Percentiles rank a stretch among this genome's conserved stretches.
Evolutionary conservation across 139 green algal species (phyloP).

Genomic region (Coelastrella sp.): DNA sequence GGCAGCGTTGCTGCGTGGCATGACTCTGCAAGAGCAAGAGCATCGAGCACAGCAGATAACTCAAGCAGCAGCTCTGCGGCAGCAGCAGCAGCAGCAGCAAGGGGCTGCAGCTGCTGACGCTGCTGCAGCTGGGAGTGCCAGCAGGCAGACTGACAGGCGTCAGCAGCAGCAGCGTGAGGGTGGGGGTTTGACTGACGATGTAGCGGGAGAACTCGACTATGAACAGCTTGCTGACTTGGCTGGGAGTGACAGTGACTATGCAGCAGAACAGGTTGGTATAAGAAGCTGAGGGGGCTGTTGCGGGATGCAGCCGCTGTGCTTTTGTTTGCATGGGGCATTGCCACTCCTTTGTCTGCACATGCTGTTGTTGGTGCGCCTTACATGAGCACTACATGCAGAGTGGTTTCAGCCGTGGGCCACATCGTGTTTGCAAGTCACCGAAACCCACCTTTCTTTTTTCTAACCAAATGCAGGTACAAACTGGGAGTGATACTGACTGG

Average conservation of each 20-base stretch:
- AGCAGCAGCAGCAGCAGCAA: conserved; percentile 14
- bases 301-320: too few species aligned
- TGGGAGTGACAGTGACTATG: conserved; percentile 10
- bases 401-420: too few species aligned
- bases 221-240: conserved; percentile 13
- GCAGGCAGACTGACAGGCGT: background rate
- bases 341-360: too few species aligned
- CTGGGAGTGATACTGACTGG: background rate
- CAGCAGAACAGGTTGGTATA: background rate
- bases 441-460: too few species aligned
- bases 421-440: too few species aligned
- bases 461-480: background rate
- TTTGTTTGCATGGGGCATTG: too few species aligned
- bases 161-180: background rate
- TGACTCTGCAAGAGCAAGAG: conserved; percentile 31
- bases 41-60: background rate
- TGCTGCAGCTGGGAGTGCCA: background rate
- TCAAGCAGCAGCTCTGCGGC: conserved; percentile 7
- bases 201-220: background rate
- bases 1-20: conserved; percentile 14
- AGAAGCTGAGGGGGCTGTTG: too few species aligned
- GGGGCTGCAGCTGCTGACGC: background rate
- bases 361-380: too few species aligned
- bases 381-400: too few species aligned
- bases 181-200: background rate